Evolutionary conservation across 306 rosid genomes (phyloP).

Genomic region (Trifolium fragiferum): DNA sequence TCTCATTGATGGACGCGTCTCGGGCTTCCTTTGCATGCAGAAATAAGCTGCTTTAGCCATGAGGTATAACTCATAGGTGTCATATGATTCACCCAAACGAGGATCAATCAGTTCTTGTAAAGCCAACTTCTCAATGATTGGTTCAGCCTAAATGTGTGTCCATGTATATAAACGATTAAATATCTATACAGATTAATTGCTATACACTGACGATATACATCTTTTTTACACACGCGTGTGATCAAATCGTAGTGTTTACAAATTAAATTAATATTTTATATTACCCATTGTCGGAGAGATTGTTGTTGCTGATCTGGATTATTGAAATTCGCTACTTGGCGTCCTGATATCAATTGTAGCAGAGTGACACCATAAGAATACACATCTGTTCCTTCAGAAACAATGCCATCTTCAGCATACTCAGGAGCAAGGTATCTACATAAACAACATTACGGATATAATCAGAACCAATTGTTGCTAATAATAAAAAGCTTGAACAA

Average conservation of each 20-base stretch:
- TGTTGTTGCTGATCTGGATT: conserved; percentile 46
- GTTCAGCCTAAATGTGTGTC: conserved; percentile 57
- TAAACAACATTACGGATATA: conserved; percentile 5
- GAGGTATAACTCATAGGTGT: conserved; percentile 60
- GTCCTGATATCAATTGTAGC: conserved; percentile 78
- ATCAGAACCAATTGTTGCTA: background rate
- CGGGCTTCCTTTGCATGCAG: conserved; percentile 66
- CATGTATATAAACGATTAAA: background rate
- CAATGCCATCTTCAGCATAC: conserved; percentile 76
- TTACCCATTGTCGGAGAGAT: conserved; percentile 85
- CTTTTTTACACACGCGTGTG: background rate
- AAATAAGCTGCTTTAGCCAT: conserved; percentile 77
- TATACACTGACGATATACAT: background rate
- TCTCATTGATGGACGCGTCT: conserved; percentile 76
- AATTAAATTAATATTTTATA: background rate
- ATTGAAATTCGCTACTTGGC: conserved; percentile 47
- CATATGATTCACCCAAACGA: conserved; percentile 70
- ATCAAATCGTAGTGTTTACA: background rate
- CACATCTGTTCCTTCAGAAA: conserved; percentile 74
- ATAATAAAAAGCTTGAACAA: conserved; percentile 1
- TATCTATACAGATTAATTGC: background rate
- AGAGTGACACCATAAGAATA: conserved; percentile 71
- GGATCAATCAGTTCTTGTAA: conserved; percentile 74
- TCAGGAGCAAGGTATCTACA: conserved; percentile 86
- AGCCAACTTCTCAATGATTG: conserved; percentile 63